A percentile compares a stretch with the other conserved stretches of the same genome.
phyloP scores from a whole-genome alignment of 1,139 yeast genomes.

The Fermentozyma sake region DNA sequence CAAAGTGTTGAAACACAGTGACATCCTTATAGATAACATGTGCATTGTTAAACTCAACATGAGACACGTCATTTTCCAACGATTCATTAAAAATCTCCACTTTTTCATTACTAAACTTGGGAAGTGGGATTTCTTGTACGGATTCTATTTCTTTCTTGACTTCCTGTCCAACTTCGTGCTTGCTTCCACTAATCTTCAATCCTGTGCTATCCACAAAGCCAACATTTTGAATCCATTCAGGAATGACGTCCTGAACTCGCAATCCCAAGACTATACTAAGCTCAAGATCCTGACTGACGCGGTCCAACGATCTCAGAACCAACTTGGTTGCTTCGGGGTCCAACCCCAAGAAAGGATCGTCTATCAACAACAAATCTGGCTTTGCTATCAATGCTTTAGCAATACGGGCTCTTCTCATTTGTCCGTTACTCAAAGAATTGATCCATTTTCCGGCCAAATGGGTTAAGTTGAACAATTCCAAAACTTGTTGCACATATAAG shows the following conservation, averaged over 20 bases:
- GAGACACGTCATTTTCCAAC: slow-evolving; percentile 12
- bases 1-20: slow-evolving; percentile 54
- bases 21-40: slow-evolving; percentile 63
- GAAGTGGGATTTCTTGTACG: not conserved
- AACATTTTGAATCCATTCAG: slow-evolving; percentile 73
- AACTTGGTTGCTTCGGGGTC: slow-evolving; percentile 68
- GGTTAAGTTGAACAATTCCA: slow-evolving; percentile 50
- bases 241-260: slow-evolving; percentile 69
- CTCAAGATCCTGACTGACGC: slow-evolving; percentile 20
- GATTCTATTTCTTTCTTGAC: not conserved
- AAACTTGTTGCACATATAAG: slow-evolving; percentile 34
- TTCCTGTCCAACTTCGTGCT: not conserved
- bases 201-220: slow-evolving; percentile 59
- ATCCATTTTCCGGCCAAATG: slow-evolving; percentile 70
- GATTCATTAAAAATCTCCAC: slow-evolving; percentile 5
- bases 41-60: slow-evolving; percentile 60
- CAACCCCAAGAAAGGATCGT: slow-evolving; percentile 88
- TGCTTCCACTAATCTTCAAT: slow-evolving; percentile 14
- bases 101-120: slow-evolving; percentile 19
- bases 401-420: slow-evolving; percentile 81
- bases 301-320: slow-evolving; percentile 45
- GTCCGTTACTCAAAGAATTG: slow-evolving; percentile 89
- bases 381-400: slow-evolving; percentile 66
- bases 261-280: slow-evolving; percentile 61
- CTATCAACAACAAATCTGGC: slow-evolving; percentile 68